Conservation (phyloP, 1,284 basidiomycete genomes). For the Cryptococcus deneoformans region DNA sequence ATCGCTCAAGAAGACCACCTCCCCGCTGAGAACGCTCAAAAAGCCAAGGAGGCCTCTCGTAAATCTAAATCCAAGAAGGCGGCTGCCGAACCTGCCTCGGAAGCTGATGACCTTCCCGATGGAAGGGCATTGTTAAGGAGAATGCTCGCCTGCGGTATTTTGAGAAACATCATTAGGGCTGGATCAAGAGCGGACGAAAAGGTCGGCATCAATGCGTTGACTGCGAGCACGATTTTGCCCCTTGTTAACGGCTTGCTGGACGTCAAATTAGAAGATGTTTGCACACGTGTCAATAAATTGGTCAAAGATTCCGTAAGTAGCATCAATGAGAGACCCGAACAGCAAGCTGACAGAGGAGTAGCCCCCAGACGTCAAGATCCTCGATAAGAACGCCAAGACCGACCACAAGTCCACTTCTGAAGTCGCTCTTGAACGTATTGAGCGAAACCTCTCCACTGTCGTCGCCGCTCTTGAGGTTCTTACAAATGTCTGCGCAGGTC, state of each 20-base stretch:
- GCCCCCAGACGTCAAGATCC: constrained; percentile 22
- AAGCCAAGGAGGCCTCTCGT: constrained; percentile 55
- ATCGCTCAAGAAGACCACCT: constrained; percentile 56
- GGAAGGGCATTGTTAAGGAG: constrained; percentile 55
- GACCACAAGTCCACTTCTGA: constrained; percentile 69
- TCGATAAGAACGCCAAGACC: constrained; percentile 40
- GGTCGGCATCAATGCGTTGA: constrained; percentile 32
- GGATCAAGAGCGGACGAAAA: constrained; percentile 65
- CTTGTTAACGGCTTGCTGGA: constrained; percentile 68
- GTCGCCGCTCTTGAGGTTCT: constrained; percentile 79
- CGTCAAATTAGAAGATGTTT: constrained; percentile 59
- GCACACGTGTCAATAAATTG: constrained; percentile 58
- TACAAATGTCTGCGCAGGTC: constrained; percentile 79
- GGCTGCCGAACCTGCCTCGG: constrained; percentile 14
- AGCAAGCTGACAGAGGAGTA: neutral
- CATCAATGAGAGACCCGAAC: neutral
- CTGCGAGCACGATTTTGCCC: constrained; percentile 67
- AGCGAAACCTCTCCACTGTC: constrained; percentile 67
- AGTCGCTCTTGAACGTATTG: constrained; percentile 68
- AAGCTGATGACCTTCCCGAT: constrained; percentile 36
- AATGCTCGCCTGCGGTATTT: constrained; percentile 69
- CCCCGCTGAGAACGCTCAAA: constrained; percentile 31
- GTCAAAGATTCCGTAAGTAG: constrained; percentile 57
- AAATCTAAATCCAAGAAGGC: constrained; percentile 29
- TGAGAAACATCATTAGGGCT: constrained; percentile 68